Base-by-base conservation (phyloP, 768 basidiomycete genomes). In the Stropharia rugosoannulata region DNA sequence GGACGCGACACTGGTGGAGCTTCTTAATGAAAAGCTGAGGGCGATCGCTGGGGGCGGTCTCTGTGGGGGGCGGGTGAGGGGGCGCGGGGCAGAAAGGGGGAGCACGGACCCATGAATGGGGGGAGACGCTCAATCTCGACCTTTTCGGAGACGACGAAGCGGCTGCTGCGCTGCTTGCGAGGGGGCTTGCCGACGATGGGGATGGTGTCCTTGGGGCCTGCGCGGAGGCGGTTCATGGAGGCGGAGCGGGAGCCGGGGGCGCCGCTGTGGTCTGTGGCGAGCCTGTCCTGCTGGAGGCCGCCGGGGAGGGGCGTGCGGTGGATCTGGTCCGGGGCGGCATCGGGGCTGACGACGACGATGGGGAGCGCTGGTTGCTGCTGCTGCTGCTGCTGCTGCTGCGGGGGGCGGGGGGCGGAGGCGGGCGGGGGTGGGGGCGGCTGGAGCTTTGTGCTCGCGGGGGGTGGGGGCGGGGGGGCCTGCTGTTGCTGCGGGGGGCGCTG, bases 181-280 rank as follows among this genome's bases (percentile, higher is more conserved):
- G 97, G 94, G 18, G 94, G 95, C 67, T 98, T 98, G 32, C 94
- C 95, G 12, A 92, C 87, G 65, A 96, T 91, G 42, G 96, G 94
- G 56, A 98, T 98, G 42, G 93, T 98, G 71, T 98, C 97, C 73
- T 95, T 97, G 52, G 95, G 93, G 15, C 85, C 85, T 41, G 86
- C 81, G 56, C 91, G 83, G 51, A 93, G 83, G 62, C 92, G 86
- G 65, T 82, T 86, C 60, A 91, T 75, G 10, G 89, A 77, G 41
- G 80, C 83, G 39, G 83, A 78, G 51, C 90, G 82, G 29, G 90
- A 88, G 18, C 86, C 87, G 1, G 16, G 35, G 5, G 80, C 80
- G 9, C 77, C 73, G 66, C 70, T 77, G 53, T 79, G 73, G 70
- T 85, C 85, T 44, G 80, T 59, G 25, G 80, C 71, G 49, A 77